These are phyloP conservation scores for Colletotrichum liriopes DNA, from an alignment of 2,329 filamentous ascomycete species.

Conservation along the genomic window DNA sequence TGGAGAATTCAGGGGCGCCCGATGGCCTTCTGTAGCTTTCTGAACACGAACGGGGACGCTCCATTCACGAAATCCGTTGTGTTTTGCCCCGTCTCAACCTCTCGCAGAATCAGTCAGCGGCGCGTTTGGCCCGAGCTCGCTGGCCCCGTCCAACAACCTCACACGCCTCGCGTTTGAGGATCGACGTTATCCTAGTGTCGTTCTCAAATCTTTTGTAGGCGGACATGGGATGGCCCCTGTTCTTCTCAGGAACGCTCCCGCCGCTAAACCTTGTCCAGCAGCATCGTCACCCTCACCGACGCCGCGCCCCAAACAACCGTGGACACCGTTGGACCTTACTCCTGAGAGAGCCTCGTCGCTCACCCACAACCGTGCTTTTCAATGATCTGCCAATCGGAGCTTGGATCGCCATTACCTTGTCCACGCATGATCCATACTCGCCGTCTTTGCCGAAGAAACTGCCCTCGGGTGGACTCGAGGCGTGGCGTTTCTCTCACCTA, in stretches of 20 bases:
- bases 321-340: conserved; percentile 26
- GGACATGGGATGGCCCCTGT: conserved; percentile 31
- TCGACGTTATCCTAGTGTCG: conserved; percentile 36
- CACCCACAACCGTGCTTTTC: conserved; percentile 24
- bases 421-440: conserved; percentile 24
- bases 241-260: conserved; percentile 38
- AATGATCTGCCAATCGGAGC: conserved; percentile 39
- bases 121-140: conserved; percentile 33
- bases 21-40: conserved; percentile 21
- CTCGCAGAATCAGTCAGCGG: conserved; percentile 26
- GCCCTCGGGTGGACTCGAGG: conserved; percentile 11
- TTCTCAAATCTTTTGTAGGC: conserved; percentile 28
- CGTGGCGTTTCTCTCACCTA: conserved; percentile 27
- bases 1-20: conserved; percentile 25
- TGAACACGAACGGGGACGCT: conserved; percentile 12
- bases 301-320: conserved; percentile 32
- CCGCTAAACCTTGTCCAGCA: conserved; percentile 34
- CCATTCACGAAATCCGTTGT: conserved; percentile 18
- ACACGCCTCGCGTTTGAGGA: conserved; percentile 41
- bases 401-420: conserved; percentile 31
- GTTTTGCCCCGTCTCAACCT: conserved; percentile 35
- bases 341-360: conserved; percentile 30
- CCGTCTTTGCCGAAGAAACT: conserved; percentile 34
- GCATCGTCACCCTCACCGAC: conserved; percentile 30
- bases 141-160: conserved; percentile 27